These are phyloP conservation scores for Entomortierella chlamydospora DNA, from an alignment of 192 early-diverging fungal species.

Conservation along the genomic window DNA sequence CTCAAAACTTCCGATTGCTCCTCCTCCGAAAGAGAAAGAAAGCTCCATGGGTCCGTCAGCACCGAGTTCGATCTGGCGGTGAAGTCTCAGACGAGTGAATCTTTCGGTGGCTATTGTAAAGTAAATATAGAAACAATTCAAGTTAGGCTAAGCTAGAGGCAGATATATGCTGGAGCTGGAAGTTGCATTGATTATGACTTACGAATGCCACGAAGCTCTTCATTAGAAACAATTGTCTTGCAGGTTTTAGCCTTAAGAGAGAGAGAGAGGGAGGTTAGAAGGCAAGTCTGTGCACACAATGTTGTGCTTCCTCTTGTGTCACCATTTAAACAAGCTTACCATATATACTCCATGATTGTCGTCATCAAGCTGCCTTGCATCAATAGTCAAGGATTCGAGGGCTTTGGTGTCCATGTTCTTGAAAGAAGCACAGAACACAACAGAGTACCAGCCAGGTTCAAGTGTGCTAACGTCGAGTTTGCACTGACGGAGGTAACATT, in stretches of 20 bases:
- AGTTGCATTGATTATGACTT: not conserved
- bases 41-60: constrained; percentile 20
- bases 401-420: constrained; percentile 26
- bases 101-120: constrained; percentile 8
- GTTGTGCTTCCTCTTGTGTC: not conserved
- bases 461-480: constrained; percentile 4
- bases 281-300: no score
- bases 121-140: not conserved
- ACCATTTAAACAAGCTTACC: not conserved
- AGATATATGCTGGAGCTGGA: not conserved
- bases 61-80: constrained; percentile 21
- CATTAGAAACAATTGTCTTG: constrained; percentile 10
- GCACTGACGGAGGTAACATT: constrained; percentile 5
- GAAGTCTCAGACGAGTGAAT: constrained; percentile 14
- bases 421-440: constrained; percentile 18
- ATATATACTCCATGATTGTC: constrained; percentile 22
- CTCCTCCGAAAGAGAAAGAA: constrained; percentile 11
- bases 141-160: not conserved
- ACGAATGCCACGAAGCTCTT: constrained; percentile 16
- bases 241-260: constrained; percentile 5
- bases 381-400: constrained; percentile 8
- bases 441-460: constrained; percentile 21
- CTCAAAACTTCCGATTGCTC: constrained; percentile 15
- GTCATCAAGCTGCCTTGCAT: constrained; percentile 18
- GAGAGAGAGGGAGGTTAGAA: no score